Evolutionary conservation across 108 stramenopile species (phyloP).

Genomic region (Nitzschia inconspicua): DNA sequence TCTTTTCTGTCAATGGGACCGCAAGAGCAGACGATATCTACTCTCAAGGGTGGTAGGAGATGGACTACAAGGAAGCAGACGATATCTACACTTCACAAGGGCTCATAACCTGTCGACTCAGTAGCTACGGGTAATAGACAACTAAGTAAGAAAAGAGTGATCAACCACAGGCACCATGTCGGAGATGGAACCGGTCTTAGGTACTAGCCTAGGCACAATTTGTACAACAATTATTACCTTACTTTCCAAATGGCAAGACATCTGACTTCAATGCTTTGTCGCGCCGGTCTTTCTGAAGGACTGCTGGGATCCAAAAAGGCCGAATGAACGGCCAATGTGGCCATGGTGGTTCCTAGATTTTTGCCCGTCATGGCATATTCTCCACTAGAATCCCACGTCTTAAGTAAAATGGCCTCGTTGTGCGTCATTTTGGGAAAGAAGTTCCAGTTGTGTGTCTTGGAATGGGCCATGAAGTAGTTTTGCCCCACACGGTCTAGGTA

Average conservation of each 20-base stretch:
- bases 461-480: constrained; percentile 40
- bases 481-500: constrained; percentile 58
- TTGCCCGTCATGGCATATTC: constrained; percentile 22
- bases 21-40: too few species aligned
- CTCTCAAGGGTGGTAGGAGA: too few species aligned
- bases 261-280: constrained; percentile 56
- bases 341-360: not conserved
- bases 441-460: constrained; percentile 39
- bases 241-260: constrained; percentile 43
- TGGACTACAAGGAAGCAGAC: too few species aligned
- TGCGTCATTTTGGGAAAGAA: constrained; percentile 55
- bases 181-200: too few species aligned
- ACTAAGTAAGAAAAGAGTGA: too few species aligned
- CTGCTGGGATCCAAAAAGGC: constrained; percentile 38
- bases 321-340: not conserved
- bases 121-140: too few species aligned
- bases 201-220: too few species aligned
- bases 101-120: too few species aligned
- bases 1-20: too few species aligned
- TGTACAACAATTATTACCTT: too few species aligned
- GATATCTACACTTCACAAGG: too few species aligned
- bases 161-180: too few species aligned
- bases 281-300: constrained; percentile 8
- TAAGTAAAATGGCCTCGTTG: constrained; percentile 43
- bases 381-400: constrained; percentile 49